A percentile compares a stretch with the other conserved stretches of the same genome.
phyloP scores from a whole-genome alignment of 2,329 filamentous ascomycete species.

The Pseudogymnoascus sp. region DNA sequence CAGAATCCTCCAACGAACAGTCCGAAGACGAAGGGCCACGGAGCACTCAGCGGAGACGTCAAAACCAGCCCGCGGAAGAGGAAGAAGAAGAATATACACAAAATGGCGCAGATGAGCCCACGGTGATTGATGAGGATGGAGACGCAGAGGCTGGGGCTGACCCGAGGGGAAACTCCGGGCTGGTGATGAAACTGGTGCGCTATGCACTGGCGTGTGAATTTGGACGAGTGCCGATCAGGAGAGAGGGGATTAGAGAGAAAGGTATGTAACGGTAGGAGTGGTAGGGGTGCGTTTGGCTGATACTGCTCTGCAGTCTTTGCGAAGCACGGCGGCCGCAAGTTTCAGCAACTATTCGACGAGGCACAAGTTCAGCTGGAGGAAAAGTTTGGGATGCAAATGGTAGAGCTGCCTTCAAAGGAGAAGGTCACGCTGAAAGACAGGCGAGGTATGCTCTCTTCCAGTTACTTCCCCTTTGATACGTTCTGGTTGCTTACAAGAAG shows the following conservation, averaged over 20 bases:
- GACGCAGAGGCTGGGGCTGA: slow-evolving; percentile 29
- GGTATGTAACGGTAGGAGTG: slow-evolving; percentile 36
- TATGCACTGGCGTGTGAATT: slow-evolving; percentile 63
- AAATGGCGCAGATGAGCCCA: slow-evolving; percentile 18
- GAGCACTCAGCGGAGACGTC: slow-evolving; percentile 23
- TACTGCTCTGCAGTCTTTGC: slow-evolving; percentile 53
- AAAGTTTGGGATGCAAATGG: slow-evolving; percentile 88
- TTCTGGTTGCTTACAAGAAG: slow-evolving; percentile 12
- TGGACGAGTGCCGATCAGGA: slow-evolving; percentile 52
- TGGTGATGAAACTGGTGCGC: slow-evolving; percentile 62
- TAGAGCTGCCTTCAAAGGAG: slow-evolving; percentile 73
- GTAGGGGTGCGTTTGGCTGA: not conserved
- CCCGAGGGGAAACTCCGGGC: slow-evolving; percentile 29
- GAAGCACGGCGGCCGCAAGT: slow-evolving; percentile 54
- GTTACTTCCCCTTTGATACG: not conserved
- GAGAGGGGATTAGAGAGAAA: slow-evolving; percentile 59
- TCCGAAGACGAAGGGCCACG: slow-evolving; percentile 24
- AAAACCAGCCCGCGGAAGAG: slow-evolving; percentile 19
- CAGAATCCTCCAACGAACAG: slow-evolving; percentile 22
- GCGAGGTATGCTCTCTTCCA: slow-evolving; percentile 50
- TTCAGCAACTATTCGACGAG: slow-evolving; percentile 68
- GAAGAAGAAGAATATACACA: slow-evolving; percentile 26
- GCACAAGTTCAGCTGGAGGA: slow-evolving; percentile 66
- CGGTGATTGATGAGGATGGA: slow-evolving; percentile 22
- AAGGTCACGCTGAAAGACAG: slow-evolving; percentile 76